Percentiles rank a stretch among this genome's conserved stretches.
phyloP scores from a whole-genome alignment of 805 yeast genomes.

The Yarrowia sp. region DNA sequence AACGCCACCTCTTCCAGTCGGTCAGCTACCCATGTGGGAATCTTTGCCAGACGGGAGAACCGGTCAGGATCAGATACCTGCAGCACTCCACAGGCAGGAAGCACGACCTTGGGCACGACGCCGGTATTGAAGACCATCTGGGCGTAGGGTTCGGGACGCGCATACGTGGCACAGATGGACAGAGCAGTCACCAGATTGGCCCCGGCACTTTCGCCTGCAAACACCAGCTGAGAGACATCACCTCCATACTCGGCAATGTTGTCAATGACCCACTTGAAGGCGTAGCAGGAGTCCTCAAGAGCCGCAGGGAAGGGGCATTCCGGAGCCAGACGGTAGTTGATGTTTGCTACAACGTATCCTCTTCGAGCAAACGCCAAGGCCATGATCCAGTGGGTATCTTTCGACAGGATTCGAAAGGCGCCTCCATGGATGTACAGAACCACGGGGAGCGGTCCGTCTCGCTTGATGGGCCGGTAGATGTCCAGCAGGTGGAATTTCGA shows the following conservation, averaged over 20 bases:
- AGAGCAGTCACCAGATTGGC: constrained; percentile 27
- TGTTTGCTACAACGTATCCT: constrained; percentile 33
- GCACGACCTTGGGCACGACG: constrained; percentile 22
- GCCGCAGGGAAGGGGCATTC: constrained; percentile 21
- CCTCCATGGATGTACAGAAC: constrained; percentile 29
- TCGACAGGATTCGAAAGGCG: constrained; percentile 20
- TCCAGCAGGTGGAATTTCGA: constrained; percentile 19
- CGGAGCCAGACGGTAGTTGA: constrained; percentile 23
- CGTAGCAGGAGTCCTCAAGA: constrained; percentile 16
- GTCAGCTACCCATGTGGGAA: constrained; percentile 14
- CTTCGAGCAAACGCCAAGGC: constrained; percentile 21
- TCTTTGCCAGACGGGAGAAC: background rate
- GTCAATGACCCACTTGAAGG: constrained; percentile 20
- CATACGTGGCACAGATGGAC: constrained; percentile 22
- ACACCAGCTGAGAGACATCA: background rate
- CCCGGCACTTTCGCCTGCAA: constrained; percentile 30
- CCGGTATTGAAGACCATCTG: constrained; percentile 20
- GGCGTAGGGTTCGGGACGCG: constrained; percentile 22
- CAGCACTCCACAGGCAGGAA: constrained; percentile 19
- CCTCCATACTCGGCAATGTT: constrained; percentile 25
- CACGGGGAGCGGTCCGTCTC: constrained; percentile 24
- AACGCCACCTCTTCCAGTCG: constrained; percentile 8
- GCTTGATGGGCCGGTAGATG: constrained; percentile 24
- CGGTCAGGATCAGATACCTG: constrained; percentile 23
- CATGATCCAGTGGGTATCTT: constrained; percentile 29